phyloP scores from a whole-genome alignment of 176 grass and related monocot species.

The Triticum monococcum region DNA sequence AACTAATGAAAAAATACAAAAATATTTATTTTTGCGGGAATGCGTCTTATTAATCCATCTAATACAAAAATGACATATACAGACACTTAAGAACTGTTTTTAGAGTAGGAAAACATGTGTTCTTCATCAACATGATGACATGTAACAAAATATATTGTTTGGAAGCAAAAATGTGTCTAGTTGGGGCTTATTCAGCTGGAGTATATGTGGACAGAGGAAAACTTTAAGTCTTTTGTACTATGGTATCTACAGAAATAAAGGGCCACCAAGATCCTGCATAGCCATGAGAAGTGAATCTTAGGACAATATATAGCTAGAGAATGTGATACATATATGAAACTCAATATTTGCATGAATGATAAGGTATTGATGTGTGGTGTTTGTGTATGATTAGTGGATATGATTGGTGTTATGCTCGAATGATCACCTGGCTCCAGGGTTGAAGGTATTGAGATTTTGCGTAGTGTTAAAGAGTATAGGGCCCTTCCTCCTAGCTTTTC shows the following conservation, averaged over 20 bases:
- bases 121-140: too few relatives aligned
- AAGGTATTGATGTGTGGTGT: too few relatives aligned
- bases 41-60: too few relatives aligned
- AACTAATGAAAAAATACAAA: too few relatives aligned
- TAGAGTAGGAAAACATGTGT: too few relatives aligned
- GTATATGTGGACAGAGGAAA: neutral
- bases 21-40: too few relatives aligned
- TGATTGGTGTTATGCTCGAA: neutral
- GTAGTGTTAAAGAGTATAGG: neutral
- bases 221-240: too few relatives aligned
- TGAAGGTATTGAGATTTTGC: neutral
- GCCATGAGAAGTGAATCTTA: neutral
- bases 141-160: too few relatives aligned
- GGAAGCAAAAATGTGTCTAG: too few relatives aligned
- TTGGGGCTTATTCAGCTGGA: neutral
- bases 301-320: neutral
- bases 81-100: too few relatives aligned
- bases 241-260: neutral
- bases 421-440: neutral
- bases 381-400: neutral
- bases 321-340: neutral
- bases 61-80: too few relatives aligned
- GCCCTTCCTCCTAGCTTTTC: neutral
- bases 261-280: neutral
- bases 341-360: neutral